These are phyloP conservation scores for Citrullus colocynthis DNA, from an alignment of 306 rosid species.

Conservation along the genomic window DNA sequence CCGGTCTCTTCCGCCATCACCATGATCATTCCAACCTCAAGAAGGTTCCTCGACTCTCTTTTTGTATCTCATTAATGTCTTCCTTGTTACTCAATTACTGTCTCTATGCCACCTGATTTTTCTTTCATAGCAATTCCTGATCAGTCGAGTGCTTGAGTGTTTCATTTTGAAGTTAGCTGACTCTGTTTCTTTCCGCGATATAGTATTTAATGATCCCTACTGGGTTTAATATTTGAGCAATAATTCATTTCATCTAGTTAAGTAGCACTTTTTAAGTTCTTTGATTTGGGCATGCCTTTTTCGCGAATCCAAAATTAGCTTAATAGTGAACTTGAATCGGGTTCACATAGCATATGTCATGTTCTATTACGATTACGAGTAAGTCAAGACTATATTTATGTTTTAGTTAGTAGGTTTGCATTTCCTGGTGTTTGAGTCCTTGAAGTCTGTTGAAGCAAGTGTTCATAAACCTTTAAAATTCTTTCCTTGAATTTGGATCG, in stretches of 20 bases:
- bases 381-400: not conserved
- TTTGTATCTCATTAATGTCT: not conserved
- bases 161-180: not conserved
- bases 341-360: not conserved
- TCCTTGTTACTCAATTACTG: not conserved
- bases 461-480: not conserved
- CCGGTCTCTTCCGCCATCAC: conserved; percentile 12
- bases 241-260: not conserved
- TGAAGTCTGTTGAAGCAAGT: not conserved
- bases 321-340: not conserved
- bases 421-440: not conserved
- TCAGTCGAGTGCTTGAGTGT: not conserved
- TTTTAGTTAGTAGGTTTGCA: not conserved
- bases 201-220: not conserved
- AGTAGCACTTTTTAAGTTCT: not conserved
- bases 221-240: not conserved
- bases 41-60: conserved; percentile 24
- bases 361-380: not conserved
- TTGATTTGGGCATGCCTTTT: not conserved
- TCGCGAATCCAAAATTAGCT: not conserved
- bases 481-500: not conserved
- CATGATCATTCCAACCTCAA: conserved; percentile 12
- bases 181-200: not conserved
- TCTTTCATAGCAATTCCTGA: not conserved
- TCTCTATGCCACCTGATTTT: not conserved